Conservation (phyloP, 2,329 filamentous ascomycete genomes). For the Zalaria sp. region DNA sequence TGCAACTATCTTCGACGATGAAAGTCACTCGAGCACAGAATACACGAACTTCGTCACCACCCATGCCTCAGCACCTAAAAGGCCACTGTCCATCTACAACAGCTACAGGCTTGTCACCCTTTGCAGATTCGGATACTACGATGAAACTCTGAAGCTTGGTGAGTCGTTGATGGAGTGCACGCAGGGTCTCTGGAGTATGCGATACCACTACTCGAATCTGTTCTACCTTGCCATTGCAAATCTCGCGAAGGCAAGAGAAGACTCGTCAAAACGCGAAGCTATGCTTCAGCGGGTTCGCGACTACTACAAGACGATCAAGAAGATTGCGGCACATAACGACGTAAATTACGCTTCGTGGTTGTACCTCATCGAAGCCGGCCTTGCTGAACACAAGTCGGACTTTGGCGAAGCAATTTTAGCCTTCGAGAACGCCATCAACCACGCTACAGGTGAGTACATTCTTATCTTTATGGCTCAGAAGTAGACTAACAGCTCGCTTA, state of each 20-base stretch:
- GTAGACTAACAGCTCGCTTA: slow-evolving; percentile 18
- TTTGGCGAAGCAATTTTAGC: slow-evolving; percentile 41
- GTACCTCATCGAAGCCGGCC: slow-evolving; percentile 52
- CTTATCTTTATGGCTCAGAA: not conserved
- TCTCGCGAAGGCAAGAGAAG: slow-evolving; percentile 23
- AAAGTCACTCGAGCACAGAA: slow-evolving; percentile 47
- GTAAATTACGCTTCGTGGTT: slow-evolving; percentile 62
- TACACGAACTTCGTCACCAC: slow-evolving; percentile 37
- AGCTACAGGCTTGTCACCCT: slow-evolving; percentile 31
- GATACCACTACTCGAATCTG: slow-evolving; percentile 25
- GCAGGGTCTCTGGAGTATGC: slow-evolving; percentile 29
- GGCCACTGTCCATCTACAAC: slow-evolving; percentile 55
- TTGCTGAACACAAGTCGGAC: slow-evolving; percentile 38
- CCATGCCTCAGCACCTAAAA: slow-evolving; percentile 41
- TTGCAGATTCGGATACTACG: slow-evolving; percentile 27
- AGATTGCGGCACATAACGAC: slow-evolving; percentile 49
- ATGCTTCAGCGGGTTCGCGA: slow-evolving; percentile 40
- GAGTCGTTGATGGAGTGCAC: slow-evolving; percentile 25
- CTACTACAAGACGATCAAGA: slow-evolving; percentile 46
- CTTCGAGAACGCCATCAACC: slow-evolving; percentile 61
- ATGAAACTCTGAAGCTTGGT: slow-evolving; percentile 28
- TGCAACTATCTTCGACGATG: slow-evolving; percentile 49
- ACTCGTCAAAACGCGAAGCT: slow-evolving; percentile 25
- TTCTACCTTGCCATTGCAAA: slow-evolving; percentile 30
- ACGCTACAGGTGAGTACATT: slow-evolving; percentile 30